A percentile compares a stretch with the other conserved stretches of the same genome.
phyloP scores from a whole-genome alignment of 2,329 filamentous ascomycete species.

The Neonectria magnoliae region DNA sequence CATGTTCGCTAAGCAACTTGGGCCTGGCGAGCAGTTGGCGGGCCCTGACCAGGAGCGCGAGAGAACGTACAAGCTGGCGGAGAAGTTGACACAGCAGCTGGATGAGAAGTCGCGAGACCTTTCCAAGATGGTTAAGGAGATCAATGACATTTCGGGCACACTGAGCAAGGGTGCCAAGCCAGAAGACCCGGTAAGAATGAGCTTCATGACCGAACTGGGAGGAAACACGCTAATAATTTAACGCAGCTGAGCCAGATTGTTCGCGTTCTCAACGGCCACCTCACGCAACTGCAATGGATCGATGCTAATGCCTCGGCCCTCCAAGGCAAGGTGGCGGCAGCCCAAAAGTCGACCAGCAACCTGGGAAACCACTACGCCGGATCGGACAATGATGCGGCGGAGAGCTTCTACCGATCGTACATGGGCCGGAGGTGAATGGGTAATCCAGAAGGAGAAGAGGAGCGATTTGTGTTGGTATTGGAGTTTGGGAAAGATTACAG shows the following conservation, averaged over 20 bases:
- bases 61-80: constrained; percentile 93
- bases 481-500: constrained; percentile 40
- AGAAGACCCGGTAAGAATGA: constrained; percentile 79
- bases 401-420: constrained; percentile 92
- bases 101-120: constrained; percentile 95
- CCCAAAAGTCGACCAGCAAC: constrained; percentile 80
- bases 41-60: constrained; percentile 96
- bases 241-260: constrained; percentile 90
- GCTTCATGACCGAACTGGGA: constrained; percentile 11
- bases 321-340: constrained; percentile 82
- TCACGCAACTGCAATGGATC: constrained; percentile 92
- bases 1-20: constrained; percentile 82
- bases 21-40: constrained; percentile 78
- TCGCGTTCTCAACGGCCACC: constrained; percentile 90
- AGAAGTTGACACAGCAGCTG: constrained; percentile 89
- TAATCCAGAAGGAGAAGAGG: neutral
- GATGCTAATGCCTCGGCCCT: constrained; percentile 84
- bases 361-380: constrained; percentile 67
- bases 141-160: constrained; percentile 90
- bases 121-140: constrained; percentile 96
- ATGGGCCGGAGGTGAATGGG: constrained; percentile 72
- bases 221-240: constrained; percentile 37
- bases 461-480: constrained; percentile 34
- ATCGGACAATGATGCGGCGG: constrained; percentile 76
- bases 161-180: constrained; percentile 90